These are phyloP conservation scores for Penicillium sp. DNA, from an alignment of 2,329 filamentous ascomycete species.

Conservation along the genomic window DNA sequence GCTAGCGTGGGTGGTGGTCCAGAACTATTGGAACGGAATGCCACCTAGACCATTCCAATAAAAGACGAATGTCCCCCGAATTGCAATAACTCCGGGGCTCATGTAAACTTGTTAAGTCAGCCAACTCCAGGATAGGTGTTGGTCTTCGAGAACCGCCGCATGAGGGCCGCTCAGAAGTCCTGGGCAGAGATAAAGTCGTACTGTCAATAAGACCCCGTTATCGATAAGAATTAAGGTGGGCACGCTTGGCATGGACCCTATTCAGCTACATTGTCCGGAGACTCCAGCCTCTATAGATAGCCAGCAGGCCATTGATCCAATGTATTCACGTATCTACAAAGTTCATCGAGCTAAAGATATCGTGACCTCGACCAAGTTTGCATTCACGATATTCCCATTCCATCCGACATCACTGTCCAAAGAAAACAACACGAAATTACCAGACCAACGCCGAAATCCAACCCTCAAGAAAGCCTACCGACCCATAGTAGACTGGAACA, in stretches of 20 bases:
- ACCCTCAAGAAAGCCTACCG: conserved; percentile 12
- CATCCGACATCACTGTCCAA: neutral
- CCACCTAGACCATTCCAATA: conserved; percentile 11
- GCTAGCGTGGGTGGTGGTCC: conserved; percentile 15
- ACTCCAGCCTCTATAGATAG: neutral
- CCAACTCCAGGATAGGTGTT: neutral
- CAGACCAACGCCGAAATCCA: conserved; percentile 6
- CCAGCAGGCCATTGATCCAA: neutral
- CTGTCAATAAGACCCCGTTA: conserved; percentile 14
- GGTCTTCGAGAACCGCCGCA: no score
- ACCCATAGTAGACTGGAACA: conserved; percentile 60
- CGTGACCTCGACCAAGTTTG: neutral
- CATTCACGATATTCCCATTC: neutral
- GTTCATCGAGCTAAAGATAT: neutral
- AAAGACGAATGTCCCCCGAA: neutral
- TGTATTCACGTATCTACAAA: neutral
- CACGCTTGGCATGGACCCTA: neutral
- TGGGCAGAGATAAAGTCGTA: conserved; percentile 2
- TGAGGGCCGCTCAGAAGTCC: no score
- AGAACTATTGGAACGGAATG: conserved; percentile 12
- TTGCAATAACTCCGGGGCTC: neutral
- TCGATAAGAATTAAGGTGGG: conserved; percentile 27
- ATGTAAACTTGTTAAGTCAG: neutral
- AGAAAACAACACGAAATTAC: neutral
- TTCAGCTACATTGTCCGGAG: neutral